Conservation (phyloP, 192 early-diverging fungal species). For the Coemansia umbellata region DNA sequence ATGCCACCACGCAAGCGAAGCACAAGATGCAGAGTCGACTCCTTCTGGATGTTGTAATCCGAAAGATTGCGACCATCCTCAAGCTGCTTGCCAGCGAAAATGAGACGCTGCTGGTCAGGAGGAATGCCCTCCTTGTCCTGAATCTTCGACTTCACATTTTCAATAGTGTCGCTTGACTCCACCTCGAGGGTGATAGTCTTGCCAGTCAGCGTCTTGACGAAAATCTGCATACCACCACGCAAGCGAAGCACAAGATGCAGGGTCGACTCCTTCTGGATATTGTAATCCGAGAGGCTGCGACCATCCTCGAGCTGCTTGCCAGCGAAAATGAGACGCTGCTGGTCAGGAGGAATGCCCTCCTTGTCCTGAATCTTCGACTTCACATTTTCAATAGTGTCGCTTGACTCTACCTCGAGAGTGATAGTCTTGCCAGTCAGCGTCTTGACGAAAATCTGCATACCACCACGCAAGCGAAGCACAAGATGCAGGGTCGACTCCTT, state of each 20-base stretch:
- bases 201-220: conserved; percentile 81
- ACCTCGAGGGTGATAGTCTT: conserved; percentile 96
- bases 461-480: conserved; percentile 86
- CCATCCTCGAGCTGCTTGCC: conserved; percentile 83
- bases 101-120: conserved; percentile 81
- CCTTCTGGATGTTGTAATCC: conserved; percentile 87
- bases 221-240: conserved; percentile 69
- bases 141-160: conserved; percentile 79
- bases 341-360: conserved; percentile 85
- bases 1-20: conserved; percentile 78
- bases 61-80: conserved; percentile 69
- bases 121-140: conserved; percentile 88
- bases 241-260: conserved; percentile 75
- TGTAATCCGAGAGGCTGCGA: conserved; percentile 70
- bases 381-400: conserved; percentile 73
- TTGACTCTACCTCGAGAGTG: conserved; percentile 83
- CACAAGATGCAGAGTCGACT: conserved; percentile 76
- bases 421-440: conserved; percentile 96
- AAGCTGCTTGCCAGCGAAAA: conserved; percentile 81
- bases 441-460: conserved; percentile 60
- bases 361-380: conserved; percentile 85
- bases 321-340: conserved; percentile 80
- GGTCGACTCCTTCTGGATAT: conserved; percentile 85
- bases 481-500: conserved; percentile 98
- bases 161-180: conserved; percentile 71